phyloP scores from a whole-genome alignment of 2,329 filamentous ascomycete genomes.

The Neurospora sp. region DNA sequence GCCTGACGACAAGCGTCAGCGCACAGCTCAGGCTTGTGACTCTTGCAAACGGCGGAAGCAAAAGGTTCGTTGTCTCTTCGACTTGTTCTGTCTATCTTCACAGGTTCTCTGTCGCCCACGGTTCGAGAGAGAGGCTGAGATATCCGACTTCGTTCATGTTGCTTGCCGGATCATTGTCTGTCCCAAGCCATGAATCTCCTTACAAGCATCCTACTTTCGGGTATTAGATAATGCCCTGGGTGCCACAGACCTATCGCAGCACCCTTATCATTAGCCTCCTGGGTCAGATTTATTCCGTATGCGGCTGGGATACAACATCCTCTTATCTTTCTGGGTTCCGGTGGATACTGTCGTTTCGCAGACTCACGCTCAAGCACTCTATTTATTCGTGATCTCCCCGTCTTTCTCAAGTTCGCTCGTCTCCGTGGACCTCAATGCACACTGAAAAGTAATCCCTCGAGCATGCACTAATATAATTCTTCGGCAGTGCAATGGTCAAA shows the following conservation, averaged over 20 bases:
- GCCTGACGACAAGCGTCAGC: conserved; percentile 49
- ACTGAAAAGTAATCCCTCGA: neutral
- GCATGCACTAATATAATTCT: conserved; percentile 3
- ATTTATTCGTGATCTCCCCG: neutral
- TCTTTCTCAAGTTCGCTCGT: neutral
- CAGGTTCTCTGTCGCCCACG: neutral
- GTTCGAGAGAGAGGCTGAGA: neutral
- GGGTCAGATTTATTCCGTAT: neutral
- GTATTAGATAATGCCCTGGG: neutral
- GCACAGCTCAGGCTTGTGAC: conserved; percentile 55
- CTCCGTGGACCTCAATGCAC: neutral
- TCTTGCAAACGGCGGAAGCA: conserved; percentile 58
- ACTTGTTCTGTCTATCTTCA: conserved; percentile 2
- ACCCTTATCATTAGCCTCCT: neutral
- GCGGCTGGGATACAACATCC: neutral
- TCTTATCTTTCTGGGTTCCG: neutral
- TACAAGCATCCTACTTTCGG: neutral
- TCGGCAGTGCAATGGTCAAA: conserved; percentile 46
- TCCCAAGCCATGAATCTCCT: neutral
- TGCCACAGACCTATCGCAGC: neutral
- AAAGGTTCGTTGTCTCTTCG: conserved; percentile 39
- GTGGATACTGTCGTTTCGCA: neutral
- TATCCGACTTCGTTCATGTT: neutral
- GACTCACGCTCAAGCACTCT: neutral
- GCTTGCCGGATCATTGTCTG: neutral